These are phyloP conservation scores for Chaetomium globosum DNA, from an alignment of 2,329 filamentous ascomycete species.

Conservation along the genomic window DNA sequence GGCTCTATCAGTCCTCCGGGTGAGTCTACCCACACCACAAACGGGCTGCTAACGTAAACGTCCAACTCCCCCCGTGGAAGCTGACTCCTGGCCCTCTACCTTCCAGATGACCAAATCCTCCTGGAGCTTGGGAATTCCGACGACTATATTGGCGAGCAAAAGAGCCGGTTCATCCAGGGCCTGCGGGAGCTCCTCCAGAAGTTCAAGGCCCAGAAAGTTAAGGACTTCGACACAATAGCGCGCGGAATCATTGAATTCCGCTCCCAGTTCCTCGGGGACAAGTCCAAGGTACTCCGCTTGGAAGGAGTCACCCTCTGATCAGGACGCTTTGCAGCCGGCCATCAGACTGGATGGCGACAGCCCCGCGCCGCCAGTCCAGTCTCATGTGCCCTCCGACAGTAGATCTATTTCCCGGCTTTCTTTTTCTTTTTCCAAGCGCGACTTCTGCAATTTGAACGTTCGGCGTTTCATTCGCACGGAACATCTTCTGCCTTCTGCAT, in stretches of 20 bases:
- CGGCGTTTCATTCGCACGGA: constrained; percentile 14
- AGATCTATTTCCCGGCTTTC: constrained; percentile 16
- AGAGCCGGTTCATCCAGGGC: constrained; percentile 63
- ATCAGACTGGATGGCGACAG: not conserved
- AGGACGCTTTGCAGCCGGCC: constrained; percentile 6
- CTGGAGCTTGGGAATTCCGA: constrained; percentile 70
- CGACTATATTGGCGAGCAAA: constrained; percentile 63
- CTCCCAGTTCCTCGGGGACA: constrained; percentile 65
- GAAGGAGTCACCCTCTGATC: constrained; percentile 48
- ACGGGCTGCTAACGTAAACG: constrained; percentile 41
- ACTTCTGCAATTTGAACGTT: constrained; percentile 20
- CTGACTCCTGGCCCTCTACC: constrained; percentile 50
- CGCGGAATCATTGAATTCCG: constrained; percentile 68
- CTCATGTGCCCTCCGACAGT: constrained; percentile 18
- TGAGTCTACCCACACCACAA: constrained; percentile 55
- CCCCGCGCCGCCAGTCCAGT: not conserved
- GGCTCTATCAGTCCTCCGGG: constrained; percentile 70
- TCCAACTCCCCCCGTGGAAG: constrained; percentile 47
- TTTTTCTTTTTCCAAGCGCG: constrained; percentile 12
- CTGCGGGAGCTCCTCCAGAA: constrained; percentile 63
- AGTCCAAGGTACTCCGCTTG: constrained; percentile 63
- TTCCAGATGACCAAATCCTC: constrained; percentile 71
- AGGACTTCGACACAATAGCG: constrained; percentile 68
- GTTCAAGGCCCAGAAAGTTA: constrained; percentile 61
- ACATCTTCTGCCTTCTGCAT: constrained; percentile 3